Base-by-base conservation (phyloP, 345 rosid genomes). In the Zanthoxylum bungeanum region DNA sequence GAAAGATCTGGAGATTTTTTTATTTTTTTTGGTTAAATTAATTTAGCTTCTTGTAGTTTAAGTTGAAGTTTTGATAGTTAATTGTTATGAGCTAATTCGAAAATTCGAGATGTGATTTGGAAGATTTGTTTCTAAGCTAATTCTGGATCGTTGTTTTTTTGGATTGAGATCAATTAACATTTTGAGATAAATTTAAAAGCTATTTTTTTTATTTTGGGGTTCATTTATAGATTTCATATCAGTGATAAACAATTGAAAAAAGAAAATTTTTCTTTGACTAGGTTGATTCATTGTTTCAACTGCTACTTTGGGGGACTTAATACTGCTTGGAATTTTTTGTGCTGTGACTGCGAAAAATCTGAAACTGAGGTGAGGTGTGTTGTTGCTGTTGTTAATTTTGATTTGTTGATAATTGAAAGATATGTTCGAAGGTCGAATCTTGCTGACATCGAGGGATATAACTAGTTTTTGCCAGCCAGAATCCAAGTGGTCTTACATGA, bases 341-440 rank as follows among this genome's bases (percentile, higher is more conserved):
- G n/a, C 56, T 70, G n/a, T 24, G 44, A 34, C 37, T 64, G 70
- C 24, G 72, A 56, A 17, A 30, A 21, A 10, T 49, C 30, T 49
- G 60, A 39, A 34, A 31, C 39, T 52, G 65, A 16, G 50, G 50
- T 64, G 68, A 5, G 34, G 34, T 25, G n/a, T 40, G n/a, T 42
- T 44, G 36, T 16, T 60, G 57, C 22, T 65, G 56, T 50, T 31
- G 58, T 7, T 16, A 14, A 24, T 40, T n/a, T 44, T 56, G 71
- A 36, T 71, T 51, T 71, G 72, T 64, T 52, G 49, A 71, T 34
- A 69, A 70, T 63, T 61, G 64, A 71, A 73, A 80, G 82, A 85
- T 53, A 93, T 91, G 98, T 81, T 91, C 83, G 95, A 93, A 80
- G 86, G 89, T 36, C 88, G 84, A 71, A 76, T 84, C 85, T 73